A percentile compares a stretch with the other conserved stretches of the same genome.
phyloP scores from a whole-genome alignment of 139 green algal species.

The Chlamydomonas asymmetrica region DNA sequence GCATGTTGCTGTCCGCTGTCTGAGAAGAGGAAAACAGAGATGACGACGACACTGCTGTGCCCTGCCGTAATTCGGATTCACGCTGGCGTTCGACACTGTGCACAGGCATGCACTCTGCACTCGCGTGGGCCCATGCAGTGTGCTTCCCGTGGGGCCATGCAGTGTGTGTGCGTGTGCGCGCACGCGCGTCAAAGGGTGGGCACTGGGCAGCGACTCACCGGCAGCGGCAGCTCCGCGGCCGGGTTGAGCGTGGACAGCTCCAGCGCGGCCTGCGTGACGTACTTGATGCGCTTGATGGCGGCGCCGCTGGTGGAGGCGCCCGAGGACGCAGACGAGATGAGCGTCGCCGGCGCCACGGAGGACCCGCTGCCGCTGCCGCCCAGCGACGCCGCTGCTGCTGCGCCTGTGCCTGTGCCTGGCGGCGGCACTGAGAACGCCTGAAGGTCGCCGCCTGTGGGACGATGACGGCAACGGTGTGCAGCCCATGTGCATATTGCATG shows the following conservation, averaged over 20 bases:
- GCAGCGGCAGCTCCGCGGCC: constrained; percentile 3
- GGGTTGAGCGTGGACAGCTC: constrained; percentile 16
- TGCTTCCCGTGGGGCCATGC: not conserved
- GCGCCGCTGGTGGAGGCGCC: not conserved
- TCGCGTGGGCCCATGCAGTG: not conserved
- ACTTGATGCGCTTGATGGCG: constrained; percentile 37
- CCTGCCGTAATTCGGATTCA: too few relatives aligned
- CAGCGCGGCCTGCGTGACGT: constrained; percentile 1
- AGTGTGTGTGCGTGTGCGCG: too few relatives aligned
- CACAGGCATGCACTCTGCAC: not conserved
- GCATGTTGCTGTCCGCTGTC: too few relatives aligned
- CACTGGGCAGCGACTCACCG: constrained; percentile 14
- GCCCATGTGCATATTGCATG: too few relatives aligned
- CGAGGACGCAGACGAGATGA: not conserved
- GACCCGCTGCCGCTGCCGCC: not conserved
- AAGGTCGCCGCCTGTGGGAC: too few relatives aligned
- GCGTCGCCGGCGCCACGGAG: not conserved
- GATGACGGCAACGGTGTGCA: too few relatives aligned
- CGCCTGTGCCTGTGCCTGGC: not conserved
- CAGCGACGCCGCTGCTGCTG: not conserved
- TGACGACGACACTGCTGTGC: too few relatives aligned
- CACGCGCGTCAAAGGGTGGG: too few relatives aligned
- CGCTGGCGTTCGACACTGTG: too few relatives aligned
- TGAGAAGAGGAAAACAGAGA: too few relatives aligned
- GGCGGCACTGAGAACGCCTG: not conserved